Percentiles rank a stretch among this genome's conserved stretches.
phyloP scores from a whole-genome alignment of 352 stramenopile genomes.

The Phytopythium aichiense region DNA sequence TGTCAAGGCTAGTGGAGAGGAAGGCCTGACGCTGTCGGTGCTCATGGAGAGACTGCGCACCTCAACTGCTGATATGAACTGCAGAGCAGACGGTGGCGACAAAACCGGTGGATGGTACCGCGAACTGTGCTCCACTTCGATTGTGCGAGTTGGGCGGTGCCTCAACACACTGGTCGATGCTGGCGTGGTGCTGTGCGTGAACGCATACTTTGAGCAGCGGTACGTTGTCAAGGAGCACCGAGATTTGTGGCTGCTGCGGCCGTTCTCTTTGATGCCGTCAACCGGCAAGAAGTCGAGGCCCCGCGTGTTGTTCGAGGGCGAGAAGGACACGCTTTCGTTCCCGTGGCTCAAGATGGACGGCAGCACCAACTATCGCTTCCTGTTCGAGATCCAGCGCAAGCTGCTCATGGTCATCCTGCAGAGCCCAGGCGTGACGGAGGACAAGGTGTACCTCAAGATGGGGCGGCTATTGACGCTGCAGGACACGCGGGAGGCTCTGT shows the following conservation, averaged over 20 bases:
- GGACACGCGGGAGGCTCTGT: conserved; percentile 66
- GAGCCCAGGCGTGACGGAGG: conserved; percentile 55
- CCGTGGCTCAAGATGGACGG: conserved; percentile 85
- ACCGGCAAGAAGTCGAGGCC: conserved; percentile 14
- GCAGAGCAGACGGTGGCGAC: neutral
- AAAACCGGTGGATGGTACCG: neutral
- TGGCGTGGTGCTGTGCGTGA: conserved; percentile 54
- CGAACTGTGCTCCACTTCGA: conserved; percentile 10
- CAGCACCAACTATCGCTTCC: conserved; percentile 64
- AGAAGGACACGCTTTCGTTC: conserved; percentile 74
- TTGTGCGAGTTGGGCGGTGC: conserved; percentile 18
- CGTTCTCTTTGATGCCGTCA: conserved; percentile 49
- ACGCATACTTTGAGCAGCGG: conserved; percentile 65
- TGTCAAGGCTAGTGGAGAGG: conserved; percentile 39
- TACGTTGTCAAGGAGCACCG: conserved; percentile 62
- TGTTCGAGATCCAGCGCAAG: conserved; percentile 77
- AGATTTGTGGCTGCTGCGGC: conserved; percentile 62
- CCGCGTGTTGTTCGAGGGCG: conserved; percentile 62
- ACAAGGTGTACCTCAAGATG: conserved; percentile 45
- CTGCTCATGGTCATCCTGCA: conserved; percentile 52
- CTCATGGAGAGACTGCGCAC: conserved; percentile 20
- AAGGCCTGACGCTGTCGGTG: conserved; percentile 29
- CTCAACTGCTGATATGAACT: neutral
- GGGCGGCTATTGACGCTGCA: conserved; percentile 64
- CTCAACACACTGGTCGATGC: conserved; percentile 50